Evolutionary conservation across 1,139 yeast species (phyloP).

Genomic region (Sugiyamaella paludigena): DNA sequence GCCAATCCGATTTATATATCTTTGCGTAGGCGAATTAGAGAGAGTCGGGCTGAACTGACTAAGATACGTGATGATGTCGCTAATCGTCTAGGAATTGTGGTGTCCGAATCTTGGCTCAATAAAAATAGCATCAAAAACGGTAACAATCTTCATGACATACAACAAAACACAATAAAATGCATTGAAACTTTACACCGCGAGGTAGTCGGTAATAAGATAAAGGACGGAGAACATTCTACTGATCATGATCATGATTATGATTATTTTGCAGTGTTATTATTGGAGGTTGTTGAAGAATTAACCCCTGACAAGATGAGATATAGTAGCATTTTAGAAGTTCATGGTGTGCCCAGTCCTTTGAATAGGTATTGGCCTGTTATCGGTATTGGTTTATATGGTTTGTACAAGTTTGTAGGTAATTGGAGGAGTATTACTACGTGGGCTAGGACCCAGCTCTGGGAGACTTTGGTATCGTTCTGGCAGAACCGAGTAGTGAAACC

Average conservation of each 20-base stretch:
- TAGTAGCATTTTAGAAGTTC: conserved; percentile 1
- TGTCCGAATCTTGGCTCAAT: conserved; percentile 9
- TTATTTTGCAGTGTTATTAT: background rate
- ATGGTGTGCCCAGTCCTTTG: conserved; percentile 49
- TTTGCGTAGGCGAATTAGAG: conserved; percentile 8
- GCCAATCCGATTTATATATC: conserved; percentile 15
- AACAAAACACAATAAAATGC: background rate
- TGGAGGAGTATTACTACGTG: conserved; percentile 54
- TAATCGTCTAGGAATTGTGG: conserved; percentile 17
- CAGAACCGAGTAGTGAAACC: conserved; percentile 84
- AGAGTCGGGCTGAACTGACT: conserved; percentile 8
- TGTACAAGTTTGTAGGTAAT: conserved; percentile 48
- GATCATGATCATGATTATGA: background rate
- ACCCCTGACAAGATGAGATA: conserved; percentile 1
- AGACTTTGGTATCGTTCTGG: conserved; percentile 65
- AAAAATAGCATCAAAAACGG: no score
- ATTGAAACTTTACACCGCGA: conserved; percentile 4
- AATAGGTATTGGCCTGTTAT: conserved; percentile 69
- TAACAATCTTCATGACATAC: background rate
- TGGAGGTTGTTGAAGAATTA: background rate
- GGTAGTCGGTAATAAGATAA: conserved; percentile 1
- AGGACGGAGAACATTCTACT: no score
- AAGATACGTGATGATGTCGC: conserved; percentile 22
- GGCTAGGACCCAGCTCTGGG: conserved; percentile 56
- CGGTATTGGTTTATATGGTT: conserved; percentile 28